Base-by-base conservation (phyloP, 768 basidiomycete species). In the Suillus luteus region DNA sequence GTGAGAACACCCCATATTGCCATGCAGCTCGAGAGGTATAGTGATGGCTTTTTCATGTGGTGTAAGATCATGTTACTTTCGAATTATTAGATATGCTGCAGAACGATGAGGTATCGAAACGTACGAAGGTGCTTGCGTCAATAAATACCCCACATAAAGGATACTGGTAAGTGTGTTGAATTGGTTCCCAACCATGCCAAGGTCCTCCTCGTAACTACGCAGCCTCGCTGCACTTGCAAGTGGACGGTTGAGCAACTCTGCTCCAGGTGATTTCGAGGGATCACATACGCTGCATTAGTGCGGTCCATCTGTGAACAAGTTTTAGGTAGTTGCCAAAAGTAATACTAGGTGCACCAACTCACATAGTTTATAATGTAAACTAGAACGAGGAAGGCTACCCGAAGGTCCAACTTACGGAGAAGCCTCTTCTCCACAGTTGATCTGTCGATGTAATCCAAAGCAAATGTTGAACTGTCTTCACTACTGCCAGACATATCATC, bases 61-160 rank as follows among this genome's bases (percentile, higher is more conserved):
- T 86, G 85, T 44, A 90, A 72, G 61, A 88, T 82, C 81, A 88
- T 86, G 68, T 89, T 91, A n/a, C 90, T 91, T 67, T 6, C 22
- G 37, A 24, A 49, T 19, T n/a, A 24, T 64, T 27, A 60, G 41
- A 49, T 35, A 46, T 35, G 15, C 5, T 22, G 5, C 31, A 59
- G 12, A 24, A 31, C 0, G 22, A 35, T 17, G 27, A 22, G 15
- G 44, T 15, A 41, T 7, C 41, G 12, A 40, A 67, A 75, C 86
- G 69, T 66, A 88, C 85, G 87, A 88, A 27, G 89, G 89, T 60
- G 89, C 81, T 70, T 92, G 90, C 86, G 88, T 91, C 35, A 89
- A 74, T 62, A 87, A 86, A 69, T 91, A 91, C 27, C 88, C 88
- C 51, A 88, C 81, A 67, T 87, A 89, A 55, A 89, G 80, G 64